Evolutionary conservation across 1,284 basidiomycete species (phyloP).

Genomic region (Irpex sp.): DNA sequence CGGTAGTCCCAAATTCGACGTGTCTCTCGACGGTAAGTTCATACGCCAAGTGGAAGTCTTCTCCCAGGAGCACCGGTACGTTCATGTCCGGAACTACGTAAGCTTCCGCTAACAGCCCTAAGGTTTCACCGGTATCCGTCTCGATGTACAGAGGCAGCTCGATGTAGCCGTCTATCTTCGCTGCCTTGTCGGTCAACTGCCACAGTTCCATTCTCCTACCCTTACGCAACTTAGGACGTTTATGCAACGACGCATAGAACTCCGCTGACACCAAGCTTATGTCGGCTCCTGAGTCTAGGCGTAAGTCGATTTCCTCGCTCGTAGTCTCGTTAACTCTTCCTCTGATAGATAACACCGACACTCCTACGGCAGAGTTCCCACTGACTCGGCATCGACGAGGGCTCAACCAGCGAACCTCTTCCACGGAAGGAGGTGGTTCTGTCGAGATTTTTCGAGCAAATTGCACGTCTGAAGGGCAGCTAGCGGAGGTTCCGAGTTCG

Average conservation of each 20-base stretch:
- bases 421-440: not conserved
- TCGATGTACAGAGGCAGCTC: not conserved
- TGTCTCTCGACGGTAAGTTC: no score
- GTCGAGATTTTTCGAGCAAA: no score
- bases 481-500: not conserved
- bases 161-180: not conserved
- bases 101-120: no score
- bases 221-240: not conserved
- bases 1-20: no score
- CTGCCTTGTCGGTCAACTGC: not conserved
- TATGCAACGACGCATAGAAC: not conserved
- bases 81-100: no score
- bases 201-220: not conserved
- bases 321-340: not conserved
- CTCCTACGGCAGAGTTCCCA: not conserved
- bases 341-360: not conserved
- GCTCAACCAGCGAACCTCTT: not conserved
- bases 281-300: not conserved
- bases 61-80: no score
- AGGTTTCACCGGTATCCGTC: no score
- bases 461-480: not conserved
- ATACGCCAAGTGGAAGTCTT: no score
- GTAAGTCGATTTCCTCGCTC: not conserved
- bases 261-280: not conserved
- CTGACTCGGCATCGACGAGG: not conserved